Percentiles rank a stretch among this genome's conserved stretches.
Conservation (phyloP, 192 early-diverging fungal genomes). For the Helicostylum pulchrum region DNA sequence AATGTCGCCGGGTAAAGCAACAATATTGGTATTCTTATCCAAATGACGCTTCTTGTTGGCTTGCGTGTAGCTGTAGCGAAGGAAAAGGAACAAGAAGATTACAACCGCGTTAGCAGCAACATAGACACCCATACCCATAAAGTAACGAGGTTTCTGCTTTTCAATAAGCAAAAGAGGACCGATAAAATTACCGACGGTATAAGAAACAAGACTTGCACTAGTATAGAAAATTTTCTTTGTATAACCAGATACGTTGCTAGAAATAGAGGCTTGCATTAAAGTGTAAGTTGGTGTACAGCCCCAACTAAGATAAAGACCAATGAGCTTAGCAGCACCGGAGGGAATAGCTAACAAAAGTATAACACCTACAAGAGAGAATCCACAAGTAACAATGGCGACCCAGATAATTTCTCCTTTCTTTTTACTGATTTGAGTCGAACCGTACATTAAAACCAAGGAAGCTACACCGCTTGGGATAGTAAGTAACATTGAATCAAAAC, state of each 20-base stretch:
- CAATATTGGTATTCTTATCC: neutral
- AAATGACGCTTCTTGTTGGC: slow-evolving; percentile 6
- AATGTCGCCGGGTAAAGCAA: neutral
- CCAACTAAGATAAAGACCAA: slow-evolving; percentile 16
- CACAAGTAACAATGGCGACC: neutral
- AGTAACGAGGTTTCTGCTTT: slow-evolving; percentile 17
- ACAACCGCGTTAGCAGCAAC: slow-evolving; percentile 8
- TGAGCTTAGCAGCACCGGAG: neutral
- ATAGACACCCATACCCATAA: slow-evolving; percentile 20
- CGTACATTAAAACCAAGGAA: neutral
- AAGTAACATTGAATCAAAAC: slow-evolving; percentile 14
- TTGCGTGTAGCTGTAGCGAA: slow-evolving; percentile 6
- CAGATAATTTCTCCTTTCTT: neutral
- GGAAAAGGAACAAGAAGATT: slow-evolving; percentile 1
- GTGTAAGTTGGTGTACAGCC: slow-evolving; percentile 9
- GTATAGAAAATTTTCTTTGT: slow-evolving; percentile 29
- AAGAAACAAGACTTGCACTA: slow-evolving; percentile 1
- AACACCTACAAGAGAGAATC: neutral
- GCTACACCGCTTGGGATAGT: neutral
- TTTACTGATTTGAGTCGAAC: neutral
- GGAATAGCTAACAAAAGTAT: neutral
- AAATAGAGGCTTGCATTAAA: slow-evolving; percentile 2
- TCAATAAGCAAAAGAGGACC: slow-evolving; percentile 13
- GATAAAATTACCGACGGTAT: slow-evolving; percentile 21
- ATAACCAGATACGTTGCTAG: slow-evolving; percentile 27